Evolutionary conservation across 331 rosid species (phyloP), one percentile per base, ranked within the genome.

Genomic region (Erythrophleum ivorense): DNA sequence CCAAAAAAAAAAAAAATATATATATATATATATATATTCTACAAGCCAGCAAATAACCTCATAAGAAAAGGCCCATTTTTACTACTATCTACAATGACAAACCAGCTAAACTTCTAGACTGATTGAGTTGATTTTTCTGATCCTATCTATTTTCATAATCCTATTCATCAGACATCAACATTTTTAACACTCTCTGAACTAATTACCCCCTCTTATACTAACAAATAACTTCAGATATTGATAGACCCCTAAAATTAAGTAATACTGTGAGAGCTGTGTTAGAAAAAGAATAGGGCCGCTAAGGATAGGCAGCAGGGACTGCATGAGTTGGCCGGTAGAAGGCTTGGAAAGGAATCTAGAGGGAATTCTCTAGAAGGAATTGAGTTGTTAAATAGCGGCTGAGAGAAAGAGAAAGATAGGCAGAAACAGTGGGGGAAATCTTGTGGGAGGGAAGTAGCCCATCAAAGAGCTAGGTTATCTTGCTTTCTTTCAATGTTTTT

Each of bases 121-220:
- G 31, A 50, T 16, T 7, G 62, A 49, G 50, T 77, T 49, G 45
- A 64, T 34, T 36, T 65, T 49, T 66, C 7, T 24, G 65, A 83
- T 72, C 55, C 38, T 2, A 3, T 34, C 19, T 36, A 34, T 7
- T 72, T 15, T 50, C 58, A 18, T 18, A 38, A 64, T 40, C 50
- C 12, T 29, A 48, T 29, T 13, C 40, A 48, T 36, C 24, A 34
- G 41, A 31, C 48, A 6, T 33, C 12, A 14, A 29, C 40, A 34
- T 12, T 49, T 71, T 36, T 31, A 31, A 31, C 59, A 33, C 19
- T 71, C 49, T 21, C 18, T 19, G 10, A 45, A 69, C 55, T 48
- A 21, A 33, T 10, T 43, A 66, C 50, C n/a, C 4, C 14, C 6
- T 78, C 41, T 54, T 38, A 53, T n/a, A 69, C 38, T 49, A n/a